Percentiles rank a stretch among this genome's conserved stretches.
These are phyloP conservation scores for Abeoforma whisleri DNA, from an alignment of 78 protist species.

Conservation along the genomic window DNA sequence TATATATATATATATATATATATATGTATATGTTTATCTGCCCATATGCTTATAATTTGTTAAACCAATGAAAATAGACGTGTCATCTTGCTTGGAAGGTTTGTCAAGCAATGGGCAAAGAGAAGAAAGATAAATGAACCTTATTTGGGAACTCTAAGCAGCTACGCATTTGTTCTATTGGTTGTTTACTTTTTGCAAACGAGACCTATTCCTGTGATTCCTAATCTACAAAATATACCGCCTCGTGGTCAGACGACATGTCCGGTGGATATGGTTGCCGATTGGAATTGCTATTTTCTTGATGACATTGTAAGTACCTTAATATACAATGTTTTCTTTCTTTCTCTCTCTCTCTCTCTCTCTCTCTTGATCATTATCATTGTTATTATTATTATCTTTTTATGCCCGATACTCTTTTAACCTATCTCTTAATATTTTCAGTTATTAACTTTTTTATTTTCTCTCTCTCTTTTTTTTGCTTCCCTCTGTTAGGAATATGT, in stretches of 20 bases:
- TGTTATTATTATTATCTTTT: too few relatives aligned
- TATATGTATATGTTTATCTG: background rate
- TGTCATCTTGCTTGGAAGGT: constrained; percentile 8
- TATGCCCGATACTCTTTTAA: too few relatives aligned
- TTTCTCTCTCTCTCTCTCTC: too few relatives aligned
- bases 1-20: background rate
- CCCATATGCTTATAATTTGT: too few relatives aligned
- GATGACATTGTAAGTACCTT: too few relatives aligned
- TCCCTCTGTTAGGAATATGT: background rate
- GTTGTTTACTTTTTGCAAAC: constrained; percentile 41
- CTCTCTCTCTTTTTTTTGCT: too few relatives aligned
- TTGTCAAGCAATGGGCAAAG: constrained; percentile 54
- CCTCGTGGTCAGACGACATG: background rate
- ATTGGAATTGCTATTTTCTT: background rate
- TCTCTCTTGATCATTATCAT: too few relatives aligned
- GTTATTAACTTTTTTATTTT: too few relatives aligned
- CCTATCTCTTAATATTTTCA: too few relatives aligned
- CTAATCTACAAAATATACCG: constrained; percentile 26
- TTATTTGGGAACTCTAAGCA: constrained; percentile 48
- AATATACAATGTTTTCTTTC: too few relatives aligned
- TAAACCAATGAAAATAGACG: constrained; percentile 24
- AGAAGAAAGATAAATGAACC: constrained; percentile 50
- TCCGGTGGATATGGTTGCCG: background rate
- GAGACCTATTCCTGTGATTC: constrained; percentile 32
- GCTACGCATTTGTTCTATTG: constrained; percentile 44